phyloP scores from a whole-genome alignment of 495 filamentous ascomycete genomes.

The Annulohypoxylon bovei region DNA sequence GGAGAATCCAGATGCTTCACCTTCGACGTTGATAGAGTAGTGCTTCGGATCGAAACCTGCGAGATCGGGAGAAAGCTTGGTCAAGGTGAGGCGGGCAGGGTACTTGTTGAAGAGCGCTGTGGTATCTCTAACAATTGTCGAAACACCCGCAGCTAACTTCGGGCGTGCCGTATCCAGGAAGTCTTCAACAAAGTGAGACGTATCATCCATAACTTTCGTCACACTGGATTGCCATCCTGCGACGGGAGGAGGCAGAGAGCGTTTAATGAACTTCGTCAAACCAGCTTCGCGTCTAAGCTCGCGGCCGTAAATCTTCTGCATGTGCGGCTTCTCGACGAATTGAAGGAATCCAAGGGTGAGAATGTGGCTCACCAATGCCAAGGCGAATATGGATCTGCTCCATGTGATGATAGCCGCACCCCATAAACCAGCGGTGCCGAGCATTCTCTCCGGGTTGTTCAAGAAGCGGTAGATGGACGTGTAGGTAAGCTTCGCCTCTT shows the following conservation, averaged over 20 bases:
- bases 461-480: conserved; percentile 97
- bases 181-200: conserved; percentile 88
- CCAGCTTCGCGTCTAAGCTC: conserved; percentile 87
- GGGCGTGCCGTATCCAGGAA: conserved; percentile 88
- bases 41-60: conserved; percentile 85
- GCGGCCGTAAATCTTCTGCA: conserved; percentile 96
- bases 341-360: conserved; percentile 89
- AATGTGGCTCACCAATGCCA: conserved; percentile 86
- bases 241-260: conserved; percentile 83
- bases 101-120: conserved; percentile 88
- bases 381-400: conserved; percentile 81
- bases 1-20: conserved; percentile 63
- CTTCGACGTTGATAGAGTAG: conserved; percentile 80
- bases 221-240: conserved; percentile 79
- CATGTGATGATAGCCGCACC: conserved; percentile 92
- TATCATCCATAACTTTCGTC: conserved; percentile 85
- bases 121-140: conserved; percentile 87
- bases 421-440: conserved; percentile 96
- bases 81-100: conserved; percentile 87
- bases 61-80: conserved; percentile 80
- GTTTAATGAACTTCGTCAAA: conserved; percentile 86
- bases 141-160: conserved; percentile 86
- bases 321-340: conserved; percentile 94
- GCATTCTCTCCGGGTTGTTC: conserved; percentile 95
- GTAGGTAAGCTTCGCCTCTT: conserved; percentile 87